These are phyloP conservation scores for Astrephomene gubernaculifera DNA, from an alignment of 139 green algal genomes.

Conservation along the genomic window DNA sequence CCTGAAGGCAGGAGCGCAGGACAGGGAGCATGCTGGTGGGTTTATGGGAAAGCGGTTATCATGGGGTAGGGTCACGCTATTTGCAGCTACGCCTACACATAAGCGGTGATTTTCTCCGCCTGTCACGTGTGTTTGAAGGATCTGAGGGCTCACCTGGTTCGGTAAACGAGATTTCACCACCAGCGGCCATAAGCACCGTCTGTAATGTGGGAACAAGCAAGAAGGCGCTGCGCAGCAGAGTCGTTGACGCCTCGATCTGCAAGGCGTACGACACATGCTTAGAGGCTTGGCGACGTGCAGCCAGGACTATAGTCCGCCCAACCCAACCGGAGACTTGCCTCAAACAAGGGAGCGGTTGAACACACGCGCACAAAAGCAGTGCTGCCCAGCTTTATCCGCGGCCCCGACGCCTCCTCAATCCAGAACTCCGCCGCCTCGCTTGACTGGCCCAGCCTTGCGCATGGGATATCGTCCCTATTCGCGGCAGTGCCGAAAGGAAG, in stretches of 20 bases:
- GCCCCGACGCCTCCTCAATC: conserved; percentile 1
- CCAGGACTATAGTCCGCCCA: too few species aligned
- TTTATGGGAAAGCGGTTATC: too few species aligned
- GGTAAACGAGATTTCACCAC: conserved; percentile 41
- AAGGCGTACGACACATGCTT: too few species aligned
- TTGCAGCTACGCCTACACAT: too few species aligned
- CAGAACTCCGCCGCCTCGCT: not conserved
- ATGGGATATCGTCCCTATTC: conserved; percentile 37
- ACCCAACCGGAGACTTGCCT: conserved; percentile 11
- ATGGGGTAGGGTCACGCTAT: too few species aligned
- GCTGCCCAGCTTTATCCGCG: conserved; percentile 32
- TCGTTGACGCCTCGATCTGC: conserved; percentile 42
- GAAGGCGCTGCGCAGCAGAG: conserved; percentile 51
- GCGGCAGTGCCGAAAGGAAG: not conserved
- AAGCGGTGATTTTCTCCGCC: too few species aligned
- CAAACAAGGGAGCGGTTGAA: not conserved
- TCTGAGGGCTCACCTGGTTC: conserved; percentile 24
- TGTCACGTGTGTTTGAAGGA: too few species aligned
- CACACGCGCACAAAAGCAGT: conserved; percentile 31
- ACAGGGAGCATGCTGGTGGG: too few species aligned
- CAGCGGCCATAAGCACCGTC: conserved; percentile 48
- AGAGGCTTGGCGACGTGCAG: too few species aligned
- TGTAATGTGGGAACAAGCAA: conserved; percentile 22
- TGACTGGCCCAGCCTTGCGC: not conserved
- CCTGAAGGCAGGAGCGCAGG: not conserved